A percentile compares a stretch with the other conserved stretches of the same genome.
phyloP scores from a whole-genome alignment of 805 yeast genomes.

The Yamadazyma takamatsuzukensis region DNA sequence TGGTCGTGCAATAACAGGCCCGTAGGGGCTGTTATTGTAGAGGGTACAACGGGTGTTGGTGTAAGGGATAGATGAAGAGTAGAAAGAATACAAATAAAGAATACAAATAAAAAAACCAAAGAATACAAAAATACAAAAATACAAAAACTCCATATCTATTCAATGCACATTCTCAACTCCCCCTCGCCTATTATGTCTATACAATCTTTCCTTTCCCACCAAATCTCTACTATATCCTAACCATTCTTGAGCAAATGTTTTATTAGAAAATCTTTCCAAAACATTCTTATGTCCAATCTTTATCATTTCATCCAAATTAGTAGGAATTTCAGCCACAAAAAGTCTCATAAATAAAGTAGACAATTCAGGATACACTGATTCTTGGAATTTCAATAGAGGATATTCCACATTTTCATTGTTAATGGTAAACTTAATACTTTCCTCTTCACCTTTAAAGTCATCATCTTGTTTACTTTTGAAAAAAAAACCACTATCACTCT shows the following conservation, averaged over 20 bases:
- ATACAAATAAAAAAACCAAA: too few relatives aligned
- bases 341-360: constrained; percentile 45
- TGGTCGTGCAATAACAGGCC: background rate
- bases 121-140: too few relatives aligned
- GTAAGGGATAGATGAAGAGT: too few relatives aligned
- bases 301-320: constrained; percentile 40
- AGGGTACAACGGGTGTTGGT: too few relatives aligned
- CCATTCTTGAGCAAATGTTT: constrained; percentile 57
- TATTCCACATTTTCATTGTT: constrained; percentile 13
- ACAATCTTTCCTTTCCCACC: constrained; percentile 7
- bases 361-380: constrained; percentile 39
- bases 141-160: too few relatives aligned
- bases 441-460: constrained; percentile 40
- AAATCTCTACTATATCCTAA: constrained; percentile 15
- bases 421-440: constrained; percentile 4
- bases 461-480: constrained; percentile 73
- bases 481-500: constrained; percentile 69
- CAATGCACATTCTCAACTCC: constrained; percentile 27
- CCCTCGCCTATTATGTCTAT: constrained; percentile 24
- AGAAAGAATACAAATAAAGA: too few relatives aligned
- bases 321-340: constrained; percentile 25
- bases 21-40: background rate
- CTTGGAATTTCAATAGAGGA: too few relatives aligned
- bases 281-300: constrained; percentile 44
- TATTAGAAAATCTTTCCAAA: constrained; percentile 57